These are phyloP conservation scores for Ophiorrhiza pumila DNA, from an alignment of 257 asterid genomes.

Conservation along the genomic window DNA sequence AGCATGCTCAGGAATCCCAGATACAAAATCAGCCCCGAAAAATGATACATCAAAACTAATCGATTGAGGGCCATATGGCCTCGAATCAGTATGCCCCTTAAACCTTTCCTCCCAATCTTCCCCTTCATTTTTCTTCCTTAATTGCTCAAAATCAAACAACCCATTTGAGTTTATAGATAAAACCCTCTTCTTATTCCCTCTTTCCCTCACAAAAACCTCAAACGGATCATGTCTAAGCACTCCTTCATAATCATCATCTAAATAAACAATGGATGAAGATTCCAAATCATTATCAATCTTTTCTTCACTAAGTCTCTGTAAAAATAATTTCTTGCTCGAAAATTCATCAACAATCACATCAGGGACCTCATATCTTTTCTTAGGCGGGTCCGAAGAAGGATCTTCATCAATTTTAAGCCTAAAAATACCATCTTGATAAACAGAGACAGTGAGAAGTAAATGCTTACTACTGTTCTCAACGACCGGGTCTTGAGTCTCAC, in stretches of 20 bases:
- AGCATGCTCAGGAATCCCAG: conserved; percentile 95
- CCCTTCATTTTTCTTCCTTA: conserved; percentile 59
- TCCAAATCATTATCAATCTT: conserved; percentile 45
- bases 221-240: conserved; percentile 88
- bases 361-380: conserved; percentile 94
- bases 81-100: conserved; percentile 70
- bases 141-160: conserved; percentile 87
- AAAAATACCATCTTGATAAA: conserved; percentile 82
- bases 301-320: conserved; percentile 65
- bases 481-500: conserved; percentile 24
- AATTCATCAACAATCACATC: conserved; percentile 83
- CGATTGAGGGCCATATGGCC: conserved; percentile 94
- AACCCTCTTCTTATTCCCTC: conserved; percentile 62
- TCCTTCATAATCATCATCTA: conserved; percentile 80
- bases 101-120: conserved; percentile 95
- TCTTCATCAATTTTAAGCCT: conserved; percentile 91
- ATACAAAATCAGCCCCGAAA: conserved; percentile 87
- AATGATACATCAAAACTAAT: conserved; percentile 94
- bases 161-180: conserved; percentile 85
- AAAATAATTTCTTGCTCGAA: conserved; percentile 61
- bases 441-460: conserved; percentile 60
- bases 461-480: conserved; percentile 33
- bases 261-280: conserved; percentile 57
- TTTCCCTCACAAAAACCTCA: conserved; percentile 87
- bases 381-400: conserved; percentile 55